These are phyloP conservation scores for Linum usitatissimum DNA, from an alignment of 345 rosid genomes.

Conservation along the genomic window DNA sequence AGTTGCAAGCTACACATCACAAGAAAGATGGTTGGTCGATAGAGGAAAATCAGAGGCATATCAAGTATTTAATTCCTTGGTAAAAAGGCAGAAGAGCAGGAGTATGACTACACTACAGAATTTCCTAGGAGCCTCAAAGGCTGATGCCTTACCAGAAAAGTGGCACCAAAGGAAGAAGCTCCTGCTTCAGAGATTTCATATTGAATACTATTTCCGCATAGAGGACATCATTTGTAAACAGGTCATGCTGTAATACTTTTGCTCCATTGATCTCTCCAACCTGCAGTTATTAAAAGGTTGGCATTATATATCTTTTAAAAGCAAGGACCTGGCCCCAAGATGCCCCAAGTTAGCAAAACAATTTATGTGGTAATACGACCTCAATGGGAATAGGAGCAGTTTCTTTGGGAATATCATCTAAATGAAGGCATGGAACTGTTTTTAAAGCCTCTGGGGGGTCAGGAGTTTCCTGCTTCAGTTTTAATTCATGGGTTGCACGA, in stretches of 20 bases:
- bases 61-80: neutral
- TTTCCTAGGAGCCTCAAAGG: conserved; percentile 7
- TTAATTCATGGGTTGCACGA: conserved; percentile 74
- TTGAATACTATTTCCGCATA: conserved; percentile 83
- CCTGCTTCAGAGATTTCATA: conserved; percentile 73
- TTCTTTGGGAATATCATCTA: conserved; percentile 80
- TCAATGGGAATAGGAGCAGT: conserved; percentile 64
- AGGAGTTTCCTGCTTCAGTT: conserved; percentile 87
- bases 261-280: conserved; percentile 79
- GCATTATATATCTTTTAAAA: conserved; percentile 4
- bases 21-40: no score
- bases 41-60: neutral
- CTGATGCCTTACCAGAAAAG: conserved; percentile 70
- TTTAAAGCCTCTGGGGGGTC: conserved; percentile 87
- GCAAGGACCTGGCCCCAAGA: neutral
- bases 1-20: no score
- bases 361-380: conserved; percentile 31
- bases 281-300: conserved; percentile 24
- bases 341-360: conserved; percentile 9
- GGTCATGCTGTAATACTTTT: conserved; percentile 78
- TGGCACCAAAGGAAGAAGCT: conserved; percentile 81
- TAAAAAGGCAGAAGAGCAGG: neutral
- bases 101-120: conserved; percentile 14
- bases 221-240: conserved; percentile 90
- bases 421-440: conserved; percentile 68